Evolutionary conservation across 192 early-diverging fungal genomes (phyloP).

Genomic region (Linderina pennispora): DNA sequence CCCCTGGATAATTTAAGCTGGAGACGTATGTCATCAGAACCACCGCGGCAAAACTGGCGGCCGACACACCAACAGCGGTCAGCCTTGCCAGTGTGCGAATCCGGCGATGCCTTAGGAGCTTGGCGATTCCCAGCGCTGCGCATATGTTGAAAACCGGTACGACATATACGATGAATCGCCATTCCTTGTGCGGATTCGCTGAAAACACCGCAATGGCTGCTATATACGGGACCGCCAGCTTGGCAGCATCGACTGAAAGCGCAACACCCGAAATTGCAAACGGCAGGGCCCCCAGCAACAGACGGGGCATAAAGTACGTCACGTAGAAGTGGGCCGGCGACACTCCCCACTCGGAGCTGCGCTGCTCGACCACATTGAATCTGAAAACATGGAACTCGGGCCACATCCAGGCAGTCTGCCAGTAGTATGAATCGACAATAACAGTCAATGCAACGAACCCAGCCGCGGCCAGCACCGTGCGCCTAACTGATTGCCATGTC

Average conservation of each 20-base stretch:
- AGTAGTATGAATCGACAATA: constrained; percentile 59
- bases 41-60: constrained; percentile 1
- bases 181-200: constrained; percentile 86
- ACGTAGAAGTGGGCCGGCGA: constrained; percentile 73
- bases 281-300: constrained; percentile 66
- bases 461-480: neutral
- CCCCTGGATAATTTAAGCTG: constrained; percentile 85
- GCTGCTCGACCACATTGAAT: constrained; percentile 57
- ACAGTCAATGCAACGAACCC: constrained; percentile 33
- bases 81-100: constrained; percentile 14
- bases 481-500: constrained; percentile 10
- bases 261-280: constrained; percentile 51
- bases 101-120: constrained; percentile 1
- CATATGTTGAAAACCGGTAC: constrained; percentile 75
- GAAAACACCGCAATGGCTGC: constrained; percentile 65
- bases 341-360: constrained; percentile 36
- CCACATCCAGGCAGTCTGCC: constrained; percentile 53
- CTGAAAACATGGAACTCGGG: constrained; percentile 57
- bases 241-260: constrained; percentile 41
- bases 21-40: constrained; percentile 53
- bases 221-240: constrained; percentile 50
- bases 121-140: constrained; percentile 51
- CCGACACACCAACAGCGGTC: neutral
- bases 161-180: constrained; percentile 86
- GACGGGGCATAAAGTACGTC: constrained; percentile 61